Evolutionary conservation across 495 filamentous ascomycete genomes (phyloP), one percentile per base, ranked within the genome.

Genomic region (Friedmanniomyces endolithicus): DNA sequence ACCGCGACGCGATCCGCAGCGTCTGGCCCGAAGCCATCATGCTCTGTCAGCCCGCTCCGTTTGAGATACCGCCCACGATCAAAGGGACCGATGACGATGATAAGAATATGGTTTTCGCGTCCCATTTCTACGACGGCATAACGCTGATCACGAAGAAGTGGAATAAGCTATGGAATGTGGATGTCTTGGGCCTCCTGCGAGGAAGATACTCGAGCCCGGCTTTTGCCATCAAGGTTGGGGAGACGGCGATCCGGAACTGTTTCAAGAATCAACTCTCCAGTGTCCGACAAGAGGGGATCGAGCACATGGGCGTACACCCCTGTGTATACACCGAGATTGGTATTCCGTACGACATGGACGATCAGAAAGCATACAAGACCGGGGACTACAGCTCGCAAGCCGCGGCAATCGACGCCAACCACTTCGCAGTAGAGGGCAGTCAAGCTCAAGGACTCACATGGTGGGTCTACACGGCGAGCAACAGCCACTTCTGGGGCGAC

Each of bases 331-430:
- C 87, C 0, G 92, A 99, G 63, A 95, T 96, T 61, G 92, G 92
- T 23, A 95, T 97, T 56, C 92, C 92, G 0, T 99, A 95, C 64
- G 94, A 99, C 67, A 99, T 99, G 92, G 90, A 99, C 63, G 80
- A 94, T 53, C 86, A 95, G 68, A 71, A 88, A 59, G 92, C 92
- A 1, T 99, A 99, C 68, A 85, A 86, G 66, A 94, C 89, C n/a
- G 92, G 92, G 2, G 85, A 99, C 63, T 99, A 94, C 64, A 83
- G 86, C 51, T 95, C 87, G 58, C 92, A 98, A 63, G 86, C 83
- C 29, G 82, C 85, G 11, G 94, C 92, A 19, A 88, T 97, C 85
- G 92, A 98, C 73, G 92, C 92, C 25, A 97, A 96, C 63, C 87
- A 95, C 64, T 98, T 84, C 70, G 92, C 87, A 0, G 68, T 97